Base-by-base conservation (phyloP, 2,329 filamentous ascomycete genomes). In the Trichoderma atroviride region DNA sequence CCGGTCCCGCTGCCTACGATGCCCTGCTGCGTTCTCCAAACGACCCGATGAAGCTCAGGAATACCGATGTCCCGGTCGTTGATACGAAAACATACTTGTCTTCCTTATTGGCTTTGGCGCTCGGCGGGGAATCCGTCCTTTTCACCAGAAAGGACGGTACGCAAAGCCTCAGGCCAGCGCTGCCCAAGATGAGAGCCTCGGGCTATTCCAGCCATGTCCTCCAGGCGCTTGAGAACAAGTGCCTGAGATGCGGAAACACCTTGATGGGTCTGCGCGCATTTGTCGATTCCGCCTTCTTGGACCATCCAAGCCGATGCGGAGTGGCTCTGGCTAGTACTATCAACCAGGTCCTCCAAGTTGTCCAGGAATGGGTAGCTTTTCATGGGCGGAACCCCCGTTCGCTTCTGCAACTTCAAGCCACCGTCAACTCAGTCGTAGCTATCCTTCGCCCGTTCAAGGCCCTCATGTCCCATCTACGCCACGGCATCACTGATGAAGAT, bases 101-200 rank as follows among this genome's bases (percentile, higher is more conserved):
- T 22, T 90, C 89, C 13, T 80, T 95, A 0, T 82, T 91, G 71
- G 86, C 88, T 14, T 81, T 95, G 1, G 87, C 88, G 0, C 84
- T 94, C 6, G 92, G 92, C 0, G 85, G 91, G 59, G 89, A 89
- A 50, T 94, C 92, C 0, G 83, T 91, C 1, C 85, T 96, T 40
- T 96, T 93, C 77, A 76, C 79, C 0, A 93, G 88, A 83, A 82
- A 89, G 62, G 76, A 82, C 2, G 81, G 82, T 3, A 82, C 83
- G 33, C 79, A 79, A 29, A 81, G 80, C 0, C 93, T 94, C 73
- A 77, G 80, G 19, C 82, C 85, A 11, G 78, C 79, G 2, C 73
- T 86, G 0, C 74, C 81, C 0, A 77, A 80, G 7, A 81, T 87
- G 70, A 83, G 87, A 59, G 82, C 89, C 53, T 85, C 87, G 0